Evolutionary conservation across 2,329 filamentous ascomycete species (phyloP).

Genomic region (Clonostachys rosea): DNA sequence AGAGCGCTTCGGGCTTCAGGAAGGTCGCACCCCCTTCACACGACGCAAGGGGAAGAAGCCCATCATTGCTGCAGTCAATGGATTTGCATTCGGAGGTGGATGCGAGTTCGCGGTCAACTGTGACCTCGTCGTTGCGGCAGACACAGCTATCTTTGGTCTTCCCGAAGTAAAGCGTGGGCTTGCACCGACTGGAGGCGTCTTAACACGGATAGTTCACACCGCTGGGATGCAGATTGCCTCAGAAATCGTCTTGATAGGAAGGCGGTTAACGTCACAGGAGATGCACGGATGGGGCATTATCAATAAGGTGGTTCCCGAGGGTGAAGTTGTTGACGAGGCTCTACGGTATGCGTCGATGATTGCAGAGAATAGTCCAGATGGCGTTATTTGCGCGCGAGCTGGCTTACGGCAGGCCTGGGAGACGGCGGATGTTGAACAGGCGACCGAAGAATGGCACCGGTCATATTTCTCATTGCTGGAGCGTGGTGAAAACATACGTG

Average conservation of each 20-base stretch:
- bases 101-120: constrained; percentile 52
- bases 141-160: constrained; percentile 43
- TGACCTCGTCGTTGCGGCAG: constrained; percentile 47
- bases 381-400: too few species aligned
- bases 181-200: constrained; percentile 44
- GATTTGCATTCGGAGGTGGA: constrained; percentile 49
- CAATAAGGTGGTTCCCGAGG: background rate
- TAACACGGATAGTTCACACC: constrained; percentile 42
- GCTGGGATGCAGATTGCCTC: constrained; percentile 38
- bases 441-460: too few species aligned
- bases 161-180: constrained; percentile 51
- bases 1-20: background rate
- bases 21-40: constrained; percentile 25
- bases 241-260: constrained; percentile 43
- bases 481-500: too few species aligned
- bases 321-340: too few species aligned
- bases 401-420: too few species aligned
- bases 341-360: too few species aligned
- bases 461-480: too few species aligned
- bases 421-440: too few species aligned
- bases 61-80: constrained; percentile 55
- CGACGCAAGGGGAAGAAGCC: constrained; percentile 54
- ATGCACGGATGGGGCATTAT: constrained; percentile 19
- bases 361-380: too few species aligned
- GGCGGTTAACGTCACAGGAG: constrained; percentile 35